Percentiles rank a stretch among this genome's conserved stretches.
Evolutionary conservation across 2,329 filamentous ascomycete genomes (phyloP).

Genomic region (Lasiodiplodia sp.): DNA sequence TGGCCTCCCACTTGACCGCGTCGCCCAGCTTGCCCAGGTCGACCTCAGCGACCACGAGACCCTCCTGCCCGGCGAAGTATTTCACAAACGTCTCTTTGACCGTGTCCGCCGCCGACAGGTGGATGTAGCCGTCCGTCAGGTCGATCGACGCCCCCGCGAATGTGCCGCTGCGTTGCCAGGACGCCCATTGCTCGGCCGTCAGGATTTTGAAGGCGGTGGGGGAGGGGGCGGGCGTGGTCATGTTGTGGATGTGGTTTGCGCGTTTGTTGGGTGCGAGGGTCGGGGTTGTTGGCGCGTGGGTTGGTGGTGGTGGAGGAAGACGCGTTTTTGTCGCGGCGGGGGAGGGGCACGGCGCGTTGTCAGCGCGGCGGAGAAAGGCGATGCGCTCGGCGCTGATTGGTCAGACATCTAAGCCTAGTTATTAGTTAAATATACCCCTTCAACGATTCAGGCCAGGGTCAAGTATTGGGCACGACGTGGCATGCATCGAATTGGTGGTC

Average conservation of each 20-base stretch:
- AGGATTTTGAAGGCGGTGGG: constrained; percentile 33
- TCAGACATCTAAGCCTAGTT: too few relatives aligned
- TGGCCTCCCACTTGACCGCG: constrained; percentile 31
- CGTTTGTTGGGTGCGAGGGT: background rate
- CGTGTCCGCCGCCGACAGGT: constrained; percentile 32
- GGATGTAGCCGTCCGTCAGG: constrained; percentile 33
- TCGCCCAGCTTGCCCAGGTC: constrained; percentile 31
- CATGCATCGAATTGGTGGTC: too few relatives aligned
- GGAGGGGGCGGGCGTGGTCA: background rate
- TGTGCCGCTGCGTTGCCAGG: constrained; percentile 21
- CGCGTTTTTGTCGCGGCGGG: too few relatives aligned
- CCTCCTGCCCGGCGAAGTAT: constrained; percentile 28
- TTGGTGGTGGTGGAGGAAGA: too few relatives aligned
- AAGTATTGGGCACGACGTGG: too few relatives aligned
- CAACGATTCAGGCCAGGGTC: too few relatives aligned
- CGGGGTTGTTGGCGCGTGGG: background rate
- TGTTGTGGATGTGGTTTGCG: background rate
- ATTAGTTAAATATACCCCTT: too few relatives aligned
- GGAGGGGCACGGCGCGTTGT: too few relatives aligned
- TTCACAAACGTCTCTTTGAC: constrained; percentile 30
- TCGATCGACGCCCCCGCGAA: constrained; percentile 33
- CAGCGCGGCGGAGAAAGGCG: too few relatives aligned
- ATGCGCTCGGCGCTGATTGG: too few relatives aligned
- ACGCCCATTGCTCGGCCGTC: constrained; percentile 27
- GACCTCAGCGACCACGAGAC: constrained; percentile 32